Evolutionary conservation across 73 alveolate genomes (phyloP).

Genomic region (Breviolum minutum): DNA sequence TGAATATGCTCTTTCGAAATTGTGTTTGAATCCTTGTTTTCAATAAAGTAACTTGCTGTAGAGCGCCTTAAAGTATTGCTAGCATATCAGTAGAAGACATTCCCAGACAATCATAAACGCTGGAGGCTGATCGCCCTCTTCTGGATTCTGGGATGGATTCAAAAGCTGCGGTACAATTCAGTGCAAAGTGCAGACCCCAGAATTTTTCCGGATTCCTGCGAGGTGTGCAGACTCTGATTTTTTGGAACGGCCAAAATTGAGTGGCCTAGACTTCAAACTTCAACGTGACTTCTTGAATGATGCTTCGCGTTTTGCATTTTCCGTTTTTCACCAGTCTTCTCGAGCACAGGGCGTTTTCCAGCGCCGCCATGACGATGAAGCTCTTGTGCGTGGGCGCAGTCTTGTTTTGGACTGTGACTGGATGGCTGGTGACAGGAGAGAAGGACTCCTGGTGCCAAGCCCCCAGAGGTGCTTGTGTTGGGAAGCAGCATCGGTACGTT

Average conservation of each 20-base stretch:
- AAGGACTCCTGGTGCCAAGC: constrained; percentile 10
- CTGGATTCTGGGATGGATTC: constrained; percentile 95
- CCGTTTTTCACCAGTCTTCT: too few species aligned
- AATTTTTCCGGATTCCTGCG: not conserved
- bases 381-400: too few species aligned
- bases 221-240: not conserved
- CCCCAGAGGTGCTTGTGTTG: not conserved
- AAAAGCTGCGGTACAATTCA: constrained; percentile 80
- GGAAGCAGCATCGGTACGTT: not conserved
- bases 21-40: not conserved
- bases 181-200: not conserved
- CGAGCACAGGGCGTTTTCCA: too few species aligned
- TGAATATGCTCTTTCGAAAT: too few species aligned
- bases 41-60: not conserved
- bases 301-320: too few species aligned
- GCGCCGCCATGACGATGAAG: too few species aligned
- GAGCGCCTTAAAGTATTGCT: too few species aligned
- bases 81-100: not conserved
- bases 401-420: too few species aligned
- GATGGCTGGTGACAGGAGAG: too few species aligned
- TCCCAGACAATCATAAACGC: not conserved
- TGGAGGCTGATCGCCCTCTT: constrained; percentile 84
- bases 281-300: too few species aligned
- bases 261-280: too few species aligned
- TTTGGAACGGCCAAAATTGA: not conserved